Percentiles rank a stretch among this genome's conserved stretches.
Evolutionary conservation across 1,284 basidiomycete genomes (phyloP).

Genomic region (Porodaedalea pini): DNA sequence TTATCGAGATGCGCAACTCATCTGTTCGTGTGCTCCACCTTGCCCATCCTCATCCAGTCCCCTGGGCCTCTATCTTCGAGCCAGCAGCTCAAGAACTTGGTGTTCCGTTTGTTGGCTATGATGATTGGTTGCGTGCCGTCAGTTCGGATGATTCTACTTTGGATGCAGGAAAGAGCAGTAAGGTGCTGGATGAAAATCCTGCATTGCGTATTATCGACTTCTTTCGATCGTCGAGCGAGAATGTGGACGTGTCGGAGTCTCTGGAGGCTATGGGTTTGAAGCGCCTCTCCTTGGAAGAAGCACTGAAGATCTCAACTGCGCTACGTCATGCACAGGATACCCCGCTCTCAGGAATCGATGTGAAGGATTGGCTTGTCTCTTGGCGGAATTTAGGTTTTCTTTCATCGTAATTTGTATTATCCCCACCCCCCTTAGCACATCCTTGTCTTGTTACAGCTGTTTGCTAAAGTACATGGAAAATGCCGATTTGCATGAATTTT

Average conservation of each 20-base stretch:
- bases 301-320: neutral
- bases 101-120: slow-evolving; percentile 25
- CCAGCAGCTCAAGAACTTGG: slow-evolving; percentile 23
- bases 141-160: neutral
- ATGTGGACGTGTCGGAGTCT: neutral
- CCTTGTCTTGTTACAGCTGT: too few species aligned
- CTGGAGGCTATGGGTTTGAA: neutral
- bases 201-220: slow-evolving; percentile 17
- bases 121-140: slow-evolving; percentile 26
- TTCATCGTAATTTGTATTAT: too few species aligned
- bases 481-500: too few species aligned
- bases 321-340: neutral
- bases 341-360: neutral
- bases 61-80: slow-evolving; percentile 25
- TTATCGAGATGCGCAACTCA: slow-evolving; percentile 21
- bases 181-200: slow-evolving; percentile 4
- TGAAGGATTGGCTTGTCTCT: neutral
- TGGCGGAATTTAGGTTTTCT: neutral
- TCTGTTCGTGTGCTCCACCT: slow-evolving; percentile 26
- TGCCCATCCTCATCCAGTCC: slow-evolving; percentile 27
- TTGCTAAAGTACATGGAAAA: too few species aligned
- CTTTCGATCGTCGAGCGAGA: slow-evolving; percentile 3
- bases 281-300: neutral
- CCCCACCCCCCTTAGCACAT: too few species aligned
- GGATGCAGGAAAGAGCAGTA: neutral